A percentile compares a stretch with the other conserved stretches of the same genome.
These are phyloP conservation scores for Coniochaeta pulveracea DNA, from an alignment of 2,329 filamentous ascomycete species.

Conservation along the genomic window DNA sequence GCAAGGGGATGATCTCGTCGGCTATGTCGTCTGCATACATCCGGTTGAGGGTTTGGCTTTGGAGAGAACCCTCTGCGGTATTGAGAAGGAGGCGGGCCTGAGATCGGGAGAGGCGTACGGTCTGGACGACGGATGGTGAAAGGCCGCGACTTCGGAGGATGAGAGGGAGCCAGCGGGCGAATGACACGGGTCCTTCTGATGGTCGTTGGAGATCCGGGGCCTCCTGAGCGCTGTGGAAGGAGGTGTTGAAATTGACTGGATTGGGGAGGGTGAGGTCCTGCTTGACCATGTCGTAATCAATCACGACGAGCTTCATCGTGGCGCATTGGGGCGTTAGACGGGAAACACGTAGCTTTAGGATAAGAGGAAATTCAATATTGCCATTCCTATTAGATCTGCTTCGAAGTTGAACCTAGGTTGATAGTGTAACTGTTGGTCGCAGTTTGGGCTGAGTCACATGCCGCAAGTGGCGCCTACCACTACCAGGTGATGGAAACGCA, in stretches of 20 bases:
- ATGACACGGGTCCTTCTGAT: conserved; percentile 23
- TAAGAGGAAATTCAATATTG: no score
- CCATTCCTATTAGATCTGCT: no score
- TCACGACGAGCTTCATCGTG: conserved; percentile 8
- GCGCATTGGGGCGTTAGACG: no score
- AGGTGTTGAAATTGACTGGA: conserved; percentile 21
- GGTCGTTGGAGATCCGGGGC: conserved; percentile 17
- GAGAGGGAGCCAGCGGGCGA: conserved; percentile 27
- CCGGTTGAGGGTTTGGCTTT: conserved; percentile 16
- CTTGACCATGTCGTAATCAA: conserved; percentile 8
- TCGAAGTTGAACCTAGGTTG: no score
- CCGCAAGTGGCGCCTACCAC: no score
- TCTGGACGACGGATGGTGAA: conserved; percentile 14
- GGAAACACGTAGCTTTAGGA: no score
- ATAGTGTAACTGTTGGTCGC: no score
- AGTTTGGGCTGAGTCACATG: no score
- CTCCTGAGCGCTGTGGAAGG: conserved; percentile 20
- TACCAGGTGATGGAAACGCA: no score
- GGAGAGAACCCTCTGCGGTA: conserved; percentile 20
- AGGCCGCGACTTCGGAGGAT: conserved; percentile 23
- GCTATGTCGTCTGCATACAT: conserved; percentile 20
- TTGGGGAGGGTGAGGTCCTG: conserved; percentile 1
- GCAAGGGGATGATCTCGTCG: conserved; percentile 17
- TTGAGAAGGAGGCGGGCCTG: conserved; percentile 19
- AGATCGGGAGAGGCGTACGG: conserved; percentile 14